Conservation (phyloP, 768 basidiomycete species). For the Suillus plorans region DNA sequence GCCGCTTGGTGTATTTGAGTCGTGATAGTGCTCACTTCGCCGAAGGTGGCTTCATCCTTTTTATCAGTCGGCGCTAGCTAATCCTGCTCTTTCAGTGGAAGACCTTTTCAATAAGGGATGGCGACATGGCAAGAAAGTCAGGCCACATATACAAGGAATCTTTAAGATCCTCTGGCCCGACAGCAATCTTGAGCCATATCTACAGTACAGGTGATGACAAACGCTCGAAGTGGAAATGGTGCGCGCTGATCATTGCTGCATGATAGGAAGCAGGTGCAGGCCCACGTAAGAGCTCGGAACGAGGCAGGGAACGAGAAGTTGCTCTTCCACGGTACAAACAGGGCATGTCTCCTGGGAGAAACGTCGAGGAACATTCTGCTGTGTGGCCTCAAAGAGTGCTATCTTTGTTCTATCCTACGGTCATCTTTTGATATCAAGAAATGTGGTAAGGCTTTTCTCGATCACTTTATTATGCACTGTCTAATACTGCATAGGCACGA, state of each 20-base stretch:
- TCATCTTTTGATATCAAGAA: slow-evolving; percentile 59
- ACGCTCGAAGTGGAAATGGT: slow-evolving; percentile 12
- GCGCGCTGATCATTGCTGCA: slow-evolving; percentile 9
- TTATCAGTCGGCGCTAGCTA: neutral
- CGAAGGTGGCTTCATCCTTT: slow-evolving; percentile 27
- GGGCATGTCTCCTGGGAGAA: slow-evolving; percentile 59
- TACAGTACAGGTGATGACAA: slow-evolving; percentile 46
- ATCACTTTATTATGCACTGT: slow-evolving; percentile 13
- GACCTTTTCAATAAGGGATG: slow-evolving; percentile 52
- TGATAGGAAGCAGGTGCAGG: slow-evolving; percentile 27
- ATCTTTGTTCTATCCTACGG: slow-evolving; percentile 55
- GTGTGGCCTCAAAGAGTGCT: slow-evolving; percentile 51
- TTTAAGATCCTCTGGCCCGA: slow-evolving; percentile 53
- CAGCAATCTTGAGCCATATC: slow-evolving; percentile 42
- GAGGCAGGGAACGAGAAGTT: slow-evolving; percentile 51
- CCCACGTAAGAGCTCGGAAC: slow-evolving; percentile 23
- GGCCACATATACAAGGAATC: slow-evolving; percentile 47
- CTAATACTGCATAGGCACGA: slow-evolving; percentile 37
- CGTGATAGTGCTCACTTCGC: slow-evolving; percentile 34
- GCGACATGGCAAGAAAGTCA: slow-evolving; percentile 53
- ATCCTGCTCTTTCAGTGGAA: slow-evolving; percentile 39
- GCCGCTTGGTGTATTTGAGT: slow-evolving; percentile 42
- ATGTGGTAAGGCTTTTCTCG: slow-evolving; percentile 44
- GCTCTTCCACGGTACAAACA: slow-evolving; percentile 68
- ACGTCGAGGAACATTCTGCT: slow-evolving; percentile 43